A percentile compares a stretch with the other conserved stretches of the same genome.
Evolutionary conservation across 2,329 filamentous ascomycete genomes (phyloP).

Genomic region (Remersonia thermophila): DNA sequence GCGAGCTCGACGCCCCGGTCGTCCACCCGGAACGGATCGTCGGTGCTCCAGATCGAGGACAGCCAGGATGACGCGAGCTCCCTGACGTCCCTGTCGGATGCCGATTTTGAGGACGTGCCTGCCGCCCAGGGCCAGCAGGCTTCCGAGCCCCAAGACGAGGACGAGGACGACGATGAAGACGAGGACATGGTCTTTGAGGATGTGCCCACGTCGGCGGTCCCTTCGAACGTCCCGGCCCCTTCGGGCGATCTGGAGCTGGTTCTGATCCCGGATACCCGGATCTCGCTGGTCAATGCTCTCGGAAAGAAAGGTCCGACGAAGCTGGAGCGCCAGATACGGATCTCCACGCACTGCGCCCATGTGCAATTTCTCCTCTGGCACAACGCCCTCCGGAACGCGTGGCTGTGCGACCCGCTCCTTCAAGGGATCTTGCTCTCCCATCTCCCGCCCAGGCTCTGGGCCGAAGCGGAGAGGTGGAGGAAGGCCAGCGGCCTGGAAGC

Average conservation of each 20-base stretch:
- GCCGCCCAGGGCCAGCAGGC: conserved; percentile 14
- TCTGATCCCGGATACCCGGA: conserved; percentile 44
- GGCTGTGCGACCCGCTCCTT: conserved; percentile 65
- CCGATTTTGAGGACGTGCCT: conserved; percentile 43
- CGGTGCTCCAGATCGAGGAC: conserved; percentile 30
- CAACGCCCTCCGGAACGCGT: conserved; percentile 73
- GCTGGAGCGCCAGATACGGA: conserved; percentile 65
- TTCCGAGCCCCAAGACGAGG: conserved; percentile 23
- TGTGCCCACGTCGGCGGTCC: conserved; percentile 29
- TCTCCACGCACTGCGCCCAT: conserved; percentile 75
- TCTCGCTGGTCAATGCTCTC: conserved; percentile 48
- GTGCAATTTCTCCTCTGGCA: conserved; percentile 82
- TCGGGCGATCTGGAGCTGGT: conserved; percentile 65
- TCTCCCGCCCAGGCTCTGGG: conserved; percentile 53
- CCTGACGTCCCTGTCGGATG: conserved; percentile 42
- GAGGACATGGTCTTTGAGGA: conserved; percentile 54
- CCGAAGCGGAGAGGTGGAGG: conserved; percentile 63
- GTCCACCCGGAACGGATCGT: conserved; percentile 28
- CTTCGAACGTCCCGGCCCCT: conserved; percentile 33
- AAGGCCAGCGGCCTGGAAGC: conserved; percentile 49
- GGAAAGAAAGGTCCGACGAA: conserved; percentile 80
- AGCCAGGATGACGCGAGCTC: conserved; percentile 31
- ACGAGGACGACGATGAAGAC: conserved; percentile 40
- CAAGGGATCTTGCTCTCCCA: conserved; percentile 67
- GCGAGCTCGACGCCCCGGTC: conserved; percentile 33